Base-by-base conservation (phyloP, 2,329 filamentous ascomycete species). In the Aspergillus niger region DNA sequence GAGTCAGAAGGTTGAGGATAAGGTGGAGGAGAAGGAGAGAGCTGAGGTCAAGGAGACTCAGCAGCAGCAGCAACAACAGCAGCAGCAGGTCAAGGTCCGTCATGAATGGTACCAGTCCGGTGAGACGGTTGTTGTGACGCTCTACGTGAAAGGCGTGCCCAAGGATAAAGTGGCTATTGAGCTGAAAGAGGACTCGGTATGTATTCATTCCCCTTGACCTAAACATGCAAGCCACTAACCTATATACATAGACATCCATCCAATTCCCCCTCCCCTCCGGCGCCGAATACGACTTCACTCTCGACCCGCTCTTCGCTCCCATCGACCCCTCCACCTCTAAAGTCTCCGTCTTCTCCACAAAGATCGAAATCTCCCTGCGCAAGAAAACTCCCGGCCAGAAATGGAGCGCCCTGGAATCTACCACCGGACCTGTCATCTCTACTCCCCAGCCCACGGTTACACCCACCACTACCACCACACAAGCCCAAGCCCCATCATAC, bases 301-400 rank as follows among this genome's bases (percentile, higher is more conserved):
- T 92, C 47, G 82, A 87, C 17, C 87, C 90, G 5, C 84, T 94
- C 3, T 92, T 83, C 73, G 86, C 83, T 13, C 73, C 83, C 8
- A 87, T 96, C 67, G 84, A 91, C 55, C 76, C 85, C 0, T 69
- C 81, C 1, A 76, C 82, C 32, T 91, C 86, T 20, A 88, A 82
- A 48, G 85, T 80, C 66, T 84, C 81, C 1, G 84, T 96, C 57
- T 89, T 90, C 44, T 82, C 89, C 1, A 91, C 87, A 70, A 97
- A 97, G 74, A 83, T 96, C 57, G 92, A 96, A 74, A 79, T 97
- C 39, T 83, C 80, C 10, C 82, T 97, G 15, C 83, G 82, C 62
- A 97, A 97, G 75, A 79, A 82, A 43, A 81, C 75, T 1, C 75
- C 84, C 0, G 89, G 88, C 6, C 76, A 82, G 53, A 93, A 91